Evolutionary conservation across 2,329 filamentous ascomycete genomes (phyloP).

Genomic region (Penicillium hordei): DNA sequence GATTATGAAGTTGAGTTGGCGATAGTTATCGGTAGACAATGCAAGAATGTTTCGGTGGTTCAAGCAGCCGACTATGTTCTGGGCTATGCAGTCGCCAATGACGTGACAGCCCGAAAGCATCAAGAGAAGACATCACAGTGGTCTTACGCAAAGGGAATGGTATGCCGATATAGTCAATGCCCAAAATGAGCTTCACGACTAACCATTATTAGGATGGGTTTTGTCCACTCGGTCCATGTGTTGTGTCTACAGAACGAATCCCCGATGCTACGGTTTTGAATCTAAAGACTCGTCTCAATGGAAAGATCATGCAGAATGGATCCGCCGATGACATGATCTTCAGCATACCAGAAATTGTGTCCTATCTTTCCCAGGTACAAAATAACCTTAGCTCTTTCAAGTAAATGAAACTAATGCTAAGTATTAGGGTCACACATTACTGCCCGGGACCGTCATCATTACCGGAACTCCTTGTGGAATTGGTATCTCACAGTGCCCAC

Average conservation of each 20-base stretch:
- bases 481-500: conserved; percentile 14
- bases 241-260: conserved; percentile 14
- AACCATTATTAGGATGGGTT: conserved; percentile 13
- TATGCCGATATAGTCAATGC: background rate
- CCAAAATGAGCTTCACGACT: background rate
- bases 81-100: conserved; percentile 13
- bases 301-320: conserved; percentile 16
- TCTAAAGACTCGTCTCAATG: conserved; percentile 13
- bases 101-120: conserved; percentile 13
- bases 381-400: background rate
- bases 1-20: conserved; percentile 17
- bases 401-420: background rate
- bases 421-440: conserved; percentile 12
- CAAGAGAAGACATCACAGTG: conserved; percentile 15
- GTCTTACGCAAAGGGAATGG: conserved; percentile 18
- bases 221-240: conserved; percentile 16
- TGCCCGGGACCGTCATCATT: conserved; percentile 17
- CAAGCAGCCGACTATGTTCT: conserved; percentile 9
- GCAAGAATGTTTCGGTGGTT: conserved; percentile 9
- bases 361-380: conserved; percentile 16
- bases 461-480: conserved; percentile 18
- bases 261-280: conserved; percentile 6
- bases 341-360: conserved; percentile 16
- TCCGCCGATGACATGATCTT: conserved; percentile 19
- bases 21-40: conserved; percentile 9